phyloP scores from a whole-genome alignment of 768 basidiomycete species.

The Mycena leptocephala region DNA sequence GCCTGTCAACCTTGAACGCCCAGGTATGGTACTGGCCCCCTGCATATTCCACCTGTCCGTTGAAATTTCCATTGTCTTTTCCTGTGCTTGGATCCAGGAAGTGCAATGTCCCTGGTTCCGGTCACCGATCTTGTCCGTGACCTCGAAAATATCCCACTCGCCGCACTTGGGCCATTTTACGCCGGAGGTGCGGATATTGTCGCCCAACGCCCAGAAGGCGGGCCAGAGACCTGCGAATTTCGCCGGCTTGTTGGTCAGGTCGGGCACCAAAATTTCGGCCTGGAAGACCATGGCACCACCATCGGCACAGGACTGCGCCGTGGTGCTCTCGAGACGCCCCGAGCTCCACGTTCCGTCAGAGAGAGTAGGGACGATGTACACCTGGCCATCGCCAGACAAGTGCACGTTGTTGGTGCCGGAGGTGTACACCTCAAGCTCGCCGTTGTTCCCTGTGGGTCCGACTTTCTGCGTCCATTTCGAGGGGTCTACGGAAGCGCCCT shows the following conservation, averaged over 20 bases:
- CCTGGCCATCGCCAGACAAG: neutral
- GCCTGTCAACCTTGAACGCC: slow-evolving; percentile 13
- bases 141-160: neutral
- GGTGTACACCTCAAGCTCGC: neutral
- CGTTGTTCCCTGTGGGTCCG: neutral
- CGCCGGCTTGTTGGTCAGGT: neutral
- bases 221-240: neutral
- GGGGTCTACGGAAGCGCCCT: neutral
- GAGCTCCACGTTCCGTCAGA: neutral
- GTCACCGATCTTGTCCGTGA: neutral
- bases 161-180: neutral
- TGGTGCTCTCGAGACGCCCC: neutral
- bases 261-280: neutral
- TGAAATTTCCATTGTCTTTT: neutral
- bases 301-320: neutral
- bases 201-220: neutral
- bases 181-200: neutral
- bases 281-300: neutral
- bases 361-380: neutral
- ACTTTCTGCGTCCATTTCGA: neutral
- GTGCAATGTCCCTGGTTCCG: neutral
- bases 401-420: neutral
- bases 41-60: neutral
- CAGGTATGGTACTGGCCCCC: slow-evolving; percentile 11
- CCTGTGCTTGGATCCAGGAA: neutral